phyloP scores from a whole-genome alignment of 768 basidiomycete genomes.

The Udeniomyces megalosporus region DNA sequence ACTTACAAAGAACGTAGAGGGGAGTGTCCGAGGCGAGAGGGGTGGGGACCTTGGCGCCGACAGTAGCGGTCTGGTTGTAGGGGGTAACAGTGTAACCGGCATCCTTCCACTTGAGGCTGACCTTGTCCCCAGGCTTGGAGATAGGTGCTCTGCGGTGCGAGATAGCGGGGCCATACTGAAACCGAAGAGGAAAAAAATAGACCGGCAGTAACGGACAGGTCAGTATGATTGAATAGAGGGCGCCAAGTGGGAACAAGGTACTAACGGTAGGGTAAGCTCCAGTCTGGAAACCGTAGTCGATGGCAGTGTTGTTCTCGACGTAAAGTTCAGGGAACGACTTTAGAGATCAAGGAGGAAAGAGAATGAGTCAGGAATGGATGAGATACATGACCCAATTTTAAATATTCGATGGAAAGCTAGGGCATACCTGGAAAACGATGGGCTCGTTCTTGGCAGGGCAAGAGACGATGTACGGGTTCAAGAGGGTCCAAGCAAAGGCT shows the following conservation, averaged over 20 bases:
- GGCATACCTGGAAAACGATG: constrained; percentile 41
- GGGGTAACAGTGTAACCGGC: constrained; percentile 42
- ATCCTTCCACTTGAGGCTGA: constrained; percentile 41
- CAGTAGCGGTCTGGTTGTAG: constrained; percentile 38
- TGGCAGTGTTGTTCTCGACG: constrained; percentile 32
- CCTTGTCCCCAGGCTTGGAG: constrained; percentile 34
- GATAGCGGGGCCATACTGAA: constrained; percentile 36
- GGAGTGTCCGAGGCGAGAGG: constrained; percentile 29
- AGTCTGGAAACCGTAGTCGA: background rate
- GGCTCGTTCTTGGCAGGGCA: constrained; percentile 42
- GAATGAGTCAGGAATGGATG: too few relatives aligned
- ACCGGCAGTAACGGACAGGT: too few relatives aligned
- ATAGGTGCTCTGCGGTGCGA: constrained; percentile 42
- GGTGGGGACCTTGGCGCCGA: constrained; percentile 30
- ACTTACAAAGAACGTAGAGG: constrained; percentile 30
- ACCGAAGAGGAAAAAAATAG: too few relatives aligned
- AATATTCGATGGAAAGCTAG: too few relatives aligned
- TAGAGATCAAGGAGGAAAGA: too few relatives aligned
- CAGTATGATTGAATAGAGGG: too few relatives aligned
- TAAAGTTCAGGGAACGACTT: constrained; percentile 44
- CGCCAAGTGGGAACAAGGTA: too few relatives aligned
- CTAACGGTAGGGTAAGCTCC: constrained; percentile 28
- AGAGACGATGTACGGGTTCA: constrained; percentile 38
- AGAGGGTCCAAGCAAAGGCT: constrained; percentile 46
- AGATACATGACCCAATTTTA: too few relatives aligned